These are phyloP conservation scores for Musa troglodytarum DNA, from an alignment of 176 grass and related monocot genomes.

Conservation along the genomic window DNA sequence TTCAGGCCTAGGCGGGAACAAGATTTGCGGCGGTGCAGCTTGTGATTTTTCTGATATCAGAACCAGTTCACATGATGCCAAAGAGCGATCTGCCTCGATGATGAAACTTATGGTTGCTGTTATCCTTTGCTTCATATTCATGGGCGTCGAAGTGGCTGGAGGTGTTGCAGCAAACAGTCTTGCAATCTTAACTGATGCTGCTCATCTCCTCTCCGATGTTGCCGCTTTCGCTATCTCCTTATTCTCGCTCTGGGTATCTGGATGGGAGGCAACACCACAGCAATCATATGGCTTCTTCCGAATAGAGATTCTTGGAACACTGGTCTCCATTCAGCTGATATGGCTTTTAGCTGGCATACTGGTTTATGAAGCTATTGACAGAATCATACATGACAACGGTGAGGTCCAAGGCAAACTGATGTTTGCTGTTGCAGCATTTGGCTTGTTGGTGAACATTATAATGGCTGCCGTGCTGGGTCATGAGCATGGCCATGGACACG, in stretches of 20 bases:
- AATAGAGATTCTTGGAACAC: conserved; percentile 8
- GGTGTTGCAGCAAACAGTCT: conserved; percentile 15
- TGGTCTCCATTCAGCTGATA: conserved; percentile 17
- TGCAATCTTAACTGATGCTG: conserved; percentile 20
- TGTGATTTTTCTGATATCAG: conserved; percentile 16
- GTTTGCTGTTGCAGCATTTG: conserved; percentile 14
- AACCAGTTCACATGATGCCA: conserved; percentile 8
- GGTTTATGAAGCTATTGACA: conserved; percentile 14
- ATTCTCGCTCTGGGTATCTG: conserved; percentile 14
- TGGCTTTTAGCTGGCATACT: conserved; percentile 15
- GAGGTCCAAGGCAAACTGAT: conserved; percentile 8
- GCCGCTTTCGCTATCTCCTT: conserved; percentile 19
- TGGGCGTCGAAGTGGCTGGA: conserved; percentile 8
- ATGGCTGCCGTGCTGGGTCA: conserved; percentile 16
- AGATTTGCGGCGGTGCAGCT: conserved; percentile 4
- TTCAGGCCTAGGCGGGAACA: background rate
- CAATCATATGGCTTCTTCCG: conserved; percentile 15
- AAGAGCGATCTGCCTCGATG: conserved; percentile 10
- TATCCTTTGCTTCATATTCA: conserved; percentile 12
- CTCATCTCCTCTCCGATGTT: conserved; percentile 17
- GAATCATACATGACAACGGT: conserved; percentile 3
- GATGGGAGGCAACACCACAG: conserved; percentile 18
- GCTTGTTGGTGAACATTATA: conserved; percentile 10
- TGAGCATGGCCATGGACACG: background rate
- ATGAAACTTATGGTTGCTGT: conserved; percentile 16